These are phyloP conservation scores for Lachancea waltii DNA, from an alignment of 805 yeast species.

Conservation along the genomic window DNA sequence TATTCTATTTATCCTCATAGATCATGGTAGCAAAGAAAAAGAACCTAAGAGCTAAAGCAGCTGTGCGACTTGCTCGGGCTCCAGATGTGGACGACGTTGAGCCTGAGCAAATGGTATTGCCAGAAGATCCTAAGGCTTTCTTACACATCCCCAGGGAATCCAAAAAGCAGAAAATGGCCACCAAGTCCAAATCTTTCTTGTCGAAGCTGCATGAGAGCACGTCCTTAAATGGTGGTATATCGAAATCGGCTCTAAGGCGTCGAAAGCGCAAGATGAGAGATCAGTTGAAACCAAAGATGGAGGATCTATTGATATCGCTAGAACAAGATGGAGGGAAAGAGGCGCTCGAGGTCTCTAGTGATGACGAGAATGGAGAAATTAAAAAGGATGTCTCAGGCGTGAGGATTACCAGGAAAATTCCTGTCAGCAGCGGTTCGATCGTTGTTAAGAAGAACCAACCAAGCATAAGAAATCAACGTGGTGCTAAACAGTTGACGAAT, in stretches of 20 bases:
- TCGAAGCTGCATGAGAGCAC: constrained; percentile 18
- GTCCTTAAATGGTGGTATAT: constrained; percentile 39
- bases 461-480: constrained; percentile 48
- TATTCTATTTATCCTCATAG: background rate
- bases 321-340: constrained; percentile 29
- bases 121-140: constrained; percentile 39
- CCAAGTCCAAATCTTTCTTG: constrained; percentile 34
- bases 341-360: constrained; percentile 12
- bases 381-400: background rate
- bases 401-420: constrained; percentile 7
- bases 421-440: constrained; percentile 12
- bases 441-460: constrained; percentile 39
- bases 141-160: constrained; percentile 47
- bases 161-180: constrained; percentile 46
- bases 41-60: constrained; percentile 38
- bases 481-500: constrained; percentile 47
- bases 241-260: constrained; percentile 60
- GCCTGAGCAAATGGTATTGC: constrained; percentile 14
- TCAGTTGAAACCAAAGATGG: constrained; percentile 59
- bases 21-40: constrained; percentile 42
- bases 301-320: constrained; percentile 52
- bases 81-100: constrained; percentile 7
- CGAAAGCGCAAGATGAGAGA: constrained; percentile 58
- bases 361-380: constrained; percentile 4
- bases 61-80: constrained; percentile 22